Evolutionary conservation across 2,329 filamentous ascomycete genomes (phyloP), one percentile per base, ranked within the genome.

Genomic region (Venturia oleaginea): DNA sequence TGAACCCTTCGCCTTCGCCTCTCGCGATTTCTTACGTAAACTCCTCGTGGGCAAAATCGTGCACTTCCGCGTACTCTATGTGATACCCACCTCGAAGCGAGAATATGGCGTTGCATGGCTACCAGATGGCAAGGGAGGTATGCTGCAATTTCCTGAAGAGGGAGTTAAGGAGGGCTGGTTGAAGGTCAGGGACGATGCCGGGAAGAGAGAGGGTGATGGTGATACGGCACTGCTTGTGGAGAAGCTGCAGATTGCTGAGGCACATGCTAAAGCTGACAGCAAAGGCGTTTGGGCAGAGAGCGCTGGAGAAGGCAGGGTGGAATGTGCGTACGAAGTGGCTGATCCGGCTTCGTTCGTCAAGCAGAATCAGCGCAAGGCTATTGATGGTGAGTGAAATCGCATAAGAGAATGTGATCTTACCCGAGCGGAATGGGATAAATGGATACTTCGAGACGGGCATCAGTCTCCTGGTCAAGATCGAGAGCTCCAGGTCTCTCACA

Each of bases 121-220:
- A 63, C 86, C 88, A 67, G 88, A 91, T 71, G 91, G 91, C 61
- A 85, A 85, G 67, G 71, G 71, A 40, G 69, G 72, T 24, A 61
- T 63, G 24, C 37, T 62, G 38, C 80, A 85, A 64, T 77, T 99
- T 61, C 92, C 94, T 22, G 92, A 97, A 68, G 85, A 90, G 67
- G 83, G 89, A 65, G 86, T 97, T 68, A 87, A 91, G 72, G 90
- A 92, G 71, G 94, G 94, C 69, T 97, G 92, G 92, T 80, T 92
- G 68, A 96, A 94, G 78, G 84, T 99, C 66, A 87, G 94, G 68
- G 94, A 99, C 71, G 94, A 99, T 76, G 92, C 93, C 66, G 92
- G 92, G 67, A 88, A 89, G 68, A 94, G 93, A 73, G 92, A 97
- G 66, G 86, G 87, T 1, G 89, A 94, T 65, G 88, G 94, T 65